Evolutionary conservation across 2,329 filamentous ascomycete genomes (phyloP), one percentile per base, ranked within the genome.

Genomic region (Fusarium succisae): DNA sequence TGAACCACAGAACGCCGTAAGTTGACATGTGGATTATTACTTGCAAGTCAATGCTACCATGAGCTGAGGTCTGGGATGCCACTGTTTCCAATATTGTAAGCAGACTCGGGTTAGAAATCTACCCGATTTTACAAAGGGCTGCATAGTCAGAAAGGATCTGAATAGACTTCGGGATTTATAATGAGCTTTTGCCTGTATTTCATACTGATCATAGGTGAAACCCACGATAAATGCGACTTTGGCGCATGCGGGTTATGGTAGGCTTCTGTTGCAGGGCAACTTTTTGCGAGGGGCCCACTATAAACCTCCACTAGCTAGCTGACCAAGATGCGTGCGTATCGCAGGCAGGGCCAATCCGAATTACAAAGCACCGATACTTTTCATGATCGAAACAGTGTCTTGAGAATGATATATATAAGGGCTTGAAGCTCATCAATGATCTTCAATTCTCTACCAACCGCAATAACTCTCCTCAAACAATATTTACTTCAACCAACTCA

Each of bases 211-310:
- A 20, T 3, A 45, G 10, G 6, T 32, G 5, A 30, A 35, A 3
- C 1, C 11, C 1, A 18, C 3, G 30, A 15, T 17, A 22, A 28
- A 7, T 22, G 24, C 18, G 8, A 22, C 24, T 9, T 38, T n/a
- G 8, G 14, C 4, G 8, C 8, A 26, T 24, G 39, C 8, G 24
- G 5, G 39, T n/a, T 6, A 6, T 5, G 10, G 6, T 18, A 41
- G 32, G 11, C 1, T 2, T 14, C 8, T 6, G 2, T 9, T n/a
- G 22, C 5, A 53, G 35, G 43, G 66, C 65, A 69, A 63, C 43
- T 69, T 69, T 69, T 38, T 69, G 66, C 66, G 66, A 69, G 50
- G 3, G 32, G 38, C 15, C 65, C 65, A 69, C 48, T 18, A 24
- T 12, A 9, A 39, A 2, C 15, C 6, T 28, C 41, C n/a, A 41